Percentiles rank a stretch among this genome's conserved stretches.
Evolutionary conservation across 2,329 filamentous ascomycete species (phyloP).

Genomic region (Paraphaeosphaeria sporulosa): DNA sequence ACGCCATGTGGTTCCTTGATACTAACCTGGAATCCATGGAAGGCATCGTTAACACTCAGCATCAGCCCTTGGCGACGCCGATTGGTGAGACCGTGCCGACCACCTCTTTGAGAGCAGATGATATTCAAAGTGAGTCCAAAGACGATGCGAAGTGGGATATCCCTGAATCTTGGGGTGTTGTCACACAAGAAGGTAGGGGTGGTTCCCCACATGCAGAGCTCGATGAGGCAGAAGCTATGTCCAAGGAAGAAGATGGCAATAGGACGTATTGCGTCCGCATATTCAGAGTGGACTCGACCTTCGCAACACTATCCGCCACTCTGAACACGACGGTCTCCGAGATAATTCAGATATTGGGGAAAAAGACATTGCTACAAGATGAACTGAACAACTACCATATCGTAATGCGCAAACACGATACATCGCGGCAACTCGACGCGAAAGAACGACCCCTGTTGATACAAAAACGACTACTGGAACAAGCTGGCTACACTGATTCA

Average conservation of each 20-base stretch:
- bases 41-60: conserved; percentile 75
- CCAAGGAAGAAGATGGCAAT: conserved; percentile 71
- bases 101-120: conserved; percentile 56
- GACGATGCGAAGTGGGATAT: conserved; percentile 80
- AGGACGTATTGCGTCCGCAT: conserved; percentile 90
- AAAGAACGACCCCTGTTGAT: conserved; percentile 86
- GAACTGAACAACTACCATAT: conserved; percentile 95
- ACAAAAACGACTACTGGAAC: conserved; percentile 88
- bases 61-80: conserved; percentile 75
- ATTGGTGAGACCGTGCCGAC: conserved; percentile 50
- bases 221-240: conserved; percentile 73
- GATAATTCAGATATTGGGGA: conserved; percentile 86
- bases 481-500: conserved; percentile 86
- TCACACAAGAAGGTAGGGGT: conserved; percentile 71
- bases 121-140: conserved; percentile 41
- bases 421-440: conserved; percentile 79
- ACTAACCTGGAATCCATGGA: conserved; percentile 91
- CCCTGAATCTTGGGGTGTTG: conserved; percentile 96
- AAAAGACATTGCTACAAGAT: conserved; percentile 92
- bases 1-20: conserved; percentile 78
- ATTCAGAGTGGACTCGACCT: conserved; percentile 92
- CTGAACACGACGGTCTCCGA: conserved; percentile 86
- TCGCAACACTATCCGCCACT: conserved; percentile 86
- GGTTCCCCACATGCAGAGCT: conserved; percentile 65
- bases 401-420: conserved; percentile 90